These are phyloP conservation scores for Canavalia gladiata DNA, from an alignment of 306 rosid genomes.

Conservation along the genomic window DNA sequence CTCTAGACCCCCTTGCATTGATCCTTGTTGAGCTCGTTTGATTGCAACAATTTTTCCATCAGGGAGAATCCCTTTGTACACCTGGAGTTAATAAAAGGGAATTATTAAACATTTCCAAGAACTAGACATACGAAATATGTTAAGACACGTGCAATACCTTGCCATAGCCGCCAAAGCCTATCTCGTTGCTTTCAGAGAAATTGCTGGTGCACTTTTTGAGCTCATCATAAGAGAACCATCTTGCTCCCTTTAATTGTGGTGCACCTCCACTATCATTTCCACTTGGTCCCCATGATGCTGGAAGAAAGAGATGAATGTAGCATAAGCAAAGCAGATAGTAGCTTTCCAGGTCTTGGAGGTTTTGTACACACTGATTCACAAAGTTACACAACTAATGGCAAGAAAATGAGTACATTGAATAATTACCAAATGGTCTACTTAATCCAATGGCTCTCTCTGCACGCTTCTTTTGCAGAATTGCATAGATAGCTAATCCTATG, in stretches of 20 bases:
- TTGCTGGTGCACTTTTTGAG: conserved; percentile 80
- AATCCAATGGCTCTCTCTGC: conserved; percentile 91
- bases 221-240: conserved; percentile 97
- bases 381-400: conserved; percentile 19
- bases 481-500: conserved; percentile 71
- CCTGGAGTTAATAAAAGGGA: conserved; percentile 56
- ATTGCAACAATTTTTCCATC: conserved; percentile 87
- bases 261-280: conserved; percentile 95
- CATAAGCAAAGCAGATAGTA: conserved; percentile 32
- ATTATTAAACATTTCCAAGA: background rate
- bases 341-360: conserved; percentile 12
- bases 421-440: conserved; percentile 89
- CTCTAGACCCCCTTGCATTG: conserved; percentile 94
- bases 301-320: conserved; percentile 41
- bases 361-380: conserved; percentile 16
- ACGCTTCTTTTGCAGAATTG: conserved; percentile 86
- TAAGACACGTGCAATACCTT: conserved; percentile 63
- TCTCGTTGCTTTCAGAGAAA: conserved; percentile 74
- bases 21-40: conserved; percentile 97
- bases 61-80: conserved; percentile 77
- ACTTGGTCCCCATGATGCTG: conserved; percentile 97
- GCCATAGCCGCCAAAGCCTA: conserved; percentile 97
- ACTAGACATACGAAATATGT: background rate
- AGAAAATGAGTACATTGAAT: conserved; percentile 23
- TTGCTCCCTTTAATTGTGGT: conserved; percentile 96